These are phyloP conservation scores for Boletus pseudo-olivaceus DNA, from an alignment of 768 basidiomycete genomes.

Conservation along the genomic window DNA sequence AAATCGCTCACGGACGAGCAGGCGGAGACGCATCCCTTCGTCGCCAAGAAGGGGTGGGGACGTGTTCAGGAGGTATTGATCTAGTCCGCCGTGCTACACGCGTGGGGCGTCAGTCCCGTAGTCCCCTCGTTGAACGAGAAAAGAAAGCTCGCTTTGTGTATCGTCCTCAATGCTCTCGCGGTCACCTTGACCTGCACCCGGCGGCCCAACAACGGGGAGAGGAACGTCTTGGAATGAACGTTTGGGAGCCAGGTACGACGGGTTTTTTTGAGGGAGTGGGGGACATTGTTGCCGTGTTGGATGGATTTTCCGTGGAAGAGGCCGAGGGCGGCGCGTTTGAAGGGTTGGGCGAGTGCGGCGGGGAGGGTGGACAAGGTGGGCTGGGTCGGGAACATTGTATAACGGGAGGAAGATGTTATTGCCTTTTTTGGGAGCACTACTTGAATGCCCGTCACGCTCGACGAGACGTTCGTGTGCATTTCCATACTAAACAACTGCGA, in stretches of 20 bases:
- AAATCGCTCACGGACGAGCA: constrained; percentile 34
- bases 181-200: constrained; percentile 68
- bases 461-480: too few relatives aligned
- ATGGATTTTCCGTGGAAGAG: constrained; percentile 81
- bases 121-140: background rate
- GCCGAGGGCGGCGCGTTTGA: constrained; percentile 77
- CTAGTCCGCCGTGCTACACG: constrained; percentile 61
- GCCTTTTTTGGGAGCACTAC: constrained; percentile 5
- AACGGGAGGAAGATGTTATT: background rate
- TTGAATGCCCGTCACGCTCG: too few relatives aligned
- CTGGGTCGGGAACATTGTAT: constrained; percentile 25
- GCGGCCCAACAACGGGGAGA: constrained; percentile 59
- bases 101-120: background rate
- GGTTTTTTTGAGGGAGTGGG: constrained; percentile 85
- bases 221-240: constrained; percentile 71
- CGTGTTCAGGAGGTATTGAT: constrained; percentile 59
- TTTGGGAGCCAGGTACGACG: constrained; percentile 87
- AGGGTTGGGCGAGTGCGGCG: constrained; percentile 53
- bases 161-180: constrained; percentile 71
- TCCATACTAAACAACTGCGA: too few relatives aligned
- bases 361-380: constrained; percentile 19
- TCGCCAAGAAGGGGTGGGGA: constrained; percentile 36
- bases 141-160: constrained; percentile 58
- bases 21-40: constrained; percentile 46
- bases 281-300: constrained; percentile 84